Percentiles rank a stretch among this genome's conserved stretches.
Evolutionary conservation across 2,329 filamentous ascomycete species (phyloP).

Genomic region (Colletotrichum brevisporum): DNA sequence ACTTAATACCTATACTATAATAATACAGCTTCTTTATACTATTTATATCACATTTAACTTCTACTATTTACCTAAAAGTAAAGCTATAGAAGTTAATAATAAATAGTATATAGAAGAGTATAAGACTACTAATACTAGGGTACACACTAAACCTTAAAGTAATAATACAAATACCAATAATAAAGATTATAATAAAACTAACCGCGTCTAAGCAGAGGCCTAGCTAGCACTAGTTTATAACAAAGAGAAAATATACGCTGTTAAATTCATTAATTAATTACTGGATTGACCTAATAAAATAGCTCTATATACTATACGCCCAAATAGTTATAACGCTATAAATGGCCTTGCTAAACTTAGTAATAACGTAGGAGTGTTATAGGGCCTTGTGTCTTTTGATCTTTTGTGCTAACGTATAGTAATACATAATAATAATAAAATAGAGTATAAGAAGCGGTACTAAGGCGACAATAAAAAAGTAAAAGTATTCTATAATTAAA

Average conservation of each 20-base stretch:
- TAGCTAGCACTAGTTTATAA: conserved; percentile 96
- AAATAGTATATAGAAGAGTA: conserved; percentile 92
- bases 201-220: conserved; percentile 87
- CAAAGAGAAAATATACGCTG: conserved; percentile 92
- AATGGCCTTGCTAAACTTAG: conserved; percentile 90
- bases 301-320: conserved; percentile 85
- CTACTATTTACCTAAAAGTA: conserved; percentile 90
- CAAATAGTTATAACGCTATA: conserved; percentile 87
- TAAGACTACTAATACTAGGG: conserved; percentile 87
- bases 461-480: conserved; percentile 80
- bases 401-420: conserved; percentile 89
- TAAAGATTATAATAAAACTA: conserved; percentile 86
- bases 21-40: too few relatives aligned
- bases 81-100: conserved; percentile 97
- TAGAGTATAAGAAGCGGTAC: conserved; percentile 81
- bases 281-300: conserved; percentile 79
- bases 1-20: too few relatives aligned
- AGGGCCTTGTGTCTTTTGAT: conserved; percentile 94
- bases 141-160: conserved; percentile 88
- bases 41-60: conserved; percentile 98
- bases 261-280: conserved; percentile 90
- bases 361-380: conserved; percentile 87
- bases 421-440: conserved; percentile 86
- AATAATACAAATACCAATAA: conserved; percentile 90
- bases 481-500: conserved; percentile 92